phyloP scores from a whole-genome alignment of 2,329 filamentous ascomycete species.

The Fusarium sp. region DNA sequence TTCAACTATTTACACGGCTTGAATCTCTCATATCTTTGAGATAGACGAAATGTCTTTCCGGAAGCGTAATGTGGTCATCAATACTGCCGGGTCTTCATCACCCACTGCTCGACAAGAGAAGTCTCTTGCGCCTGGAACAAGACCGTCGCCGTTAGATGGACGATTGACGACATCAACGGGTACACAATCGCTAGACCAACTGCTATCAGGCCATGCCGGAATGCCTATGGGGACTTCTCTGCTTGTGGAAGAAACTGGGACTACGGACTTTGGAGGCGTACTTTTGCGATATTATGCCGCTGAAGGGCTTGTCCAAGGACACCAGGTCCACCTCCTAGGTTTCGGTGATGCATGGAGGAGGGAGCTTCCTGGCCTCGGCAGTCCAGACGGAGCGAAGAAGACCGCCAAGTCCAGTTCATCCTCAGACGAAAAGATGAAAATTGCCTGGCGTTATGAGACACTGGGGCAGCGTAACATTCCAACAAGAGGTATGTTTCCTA shows the following conservation, averaged over 20 bases:
- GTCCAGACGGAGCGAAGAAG: conserved; percentile 55
- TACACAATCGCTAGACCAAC: conserved; percentile 83
- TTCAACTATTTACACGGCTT: background rate
- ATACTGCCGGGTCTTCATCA: conserved; percentile 45
- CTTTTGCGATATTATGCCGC: conserved; percentile 91
- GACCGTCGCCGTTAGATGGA: conserved; percentile 90
- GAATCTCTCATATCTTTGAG: background rate
- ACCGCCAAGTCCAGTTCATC: conserved; percentile 55
- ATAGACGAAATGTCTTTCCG: conserved; percentile 65
- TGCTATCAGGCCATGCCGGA: conserved; percentile 88
- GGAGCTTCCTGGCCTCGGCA: conserved; percentile 81
- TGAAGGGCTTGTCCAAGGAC: conserved; percentile 91
- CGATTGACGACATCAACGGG: conserved; percentile 92
- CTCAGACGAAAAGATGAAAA: conserved; percentile 88
- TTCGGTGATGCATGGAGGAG: conserved; percentile 83
- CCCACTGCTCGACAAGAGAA: conserved; percentile 50
- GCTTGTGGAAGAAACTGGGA: conserved; percentile 88
- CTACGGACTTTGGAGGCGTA: conserved; percentile 91
- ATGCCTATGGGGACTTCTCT: conserved; percentile 84
- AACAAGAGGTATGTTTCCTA: conserved; percentile 68
- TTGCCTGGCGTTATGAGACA: conserved; percentile 96
- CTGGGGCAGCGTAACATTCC: conserved; percentile 76
- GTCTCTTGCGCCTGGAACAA: conserved; percentile 64
- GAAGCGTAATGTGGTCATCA: conserved; percentile 67
- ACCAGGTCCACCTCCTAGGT: conserved; percentile 87